Base-by-base conservation (phyloP, 768 basidiomycete species). In the Russula abietina region DNA sequence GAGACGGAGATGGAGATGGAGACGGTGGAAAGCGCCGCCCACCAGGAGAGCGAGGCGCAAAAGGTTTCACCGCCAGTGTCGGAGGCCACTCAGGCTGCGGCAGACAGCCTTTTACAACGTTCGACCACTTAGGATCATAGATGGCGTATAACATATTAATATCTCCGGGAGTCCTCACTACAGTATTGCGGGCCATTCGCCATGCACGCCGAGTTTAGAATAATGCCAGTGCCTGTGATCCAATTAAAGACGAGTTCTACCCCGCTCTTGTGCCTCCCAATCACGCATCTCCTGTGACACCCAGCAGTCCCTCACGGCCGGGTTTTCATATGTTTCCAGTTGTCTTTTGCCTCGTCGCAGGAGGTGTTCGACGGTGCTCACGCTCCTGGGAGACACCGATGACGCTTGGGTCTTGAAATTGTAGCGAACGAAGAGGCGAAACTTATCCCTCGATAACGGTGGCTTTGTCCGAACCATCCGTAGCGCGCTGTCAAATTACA, bases 401-500 rank as follows among this genome's bases (percentile, higher is more conserved):
- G 77, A 69, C 5, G 88, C 86, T 68, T 87, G 86, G 7, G 76
- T 77, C 70, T 76, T 87, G 73, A 93, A 93, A 14, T 77, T 81
- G 71, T 87, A 86, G 62, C 84, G 87, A 36, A 89, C 77, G 70
- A 83, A 82, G 51, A 89, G 79, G 26, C 76, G 76, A 73, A 92
- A 93, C 67, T 84, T 89, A 41, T 80, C 76, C 55, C 79, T 87
- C 1, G 84, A 76, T 8, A 73, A 65, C 1, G 73, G 71, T 8
- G 91, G 88, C 74, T 93, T 93, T 19, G 81, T 79, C 57, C 76
- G 79, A 19, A 84, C 82, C 80, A 91, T 87, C 22, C 90, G 87
- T 45, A 93, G 80, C 32, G 89, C 89, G 38, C 91, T 93, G 66
- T 12, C 58, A 14, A 39, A 58, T 62, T 32, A 58, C 36, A 19